A percentile compares a stretch with the other conserved stretches of the same genome.
phyloP scores from a whole-genome alignment of 345 rosid species.

The Acer saccharum region DNA sequence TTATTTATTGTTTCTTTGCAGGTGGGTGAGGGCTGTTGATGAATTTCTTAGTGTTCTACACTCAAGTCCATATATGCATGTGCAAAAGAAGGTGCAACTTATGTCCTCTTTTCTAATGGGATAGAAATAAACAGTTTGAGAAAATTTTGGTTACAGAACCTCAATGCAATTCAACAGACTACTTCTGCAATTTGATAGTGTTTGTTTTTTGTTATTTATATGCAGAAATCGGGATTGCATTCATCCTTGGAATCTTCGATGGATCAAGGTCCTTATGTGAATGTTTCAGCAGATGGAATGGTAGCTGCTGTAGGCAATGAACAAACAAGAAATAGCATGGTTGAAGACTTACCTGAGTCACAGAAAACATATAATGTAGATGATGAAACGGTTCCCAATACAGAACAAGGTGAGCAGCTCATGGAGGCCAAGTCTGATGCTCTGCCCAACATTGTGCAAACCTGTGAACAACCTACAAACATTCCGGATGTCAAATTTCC shows the following conservation, averaged over 20 bases:
- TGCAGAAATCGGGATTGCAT: conserved; percentile 24
- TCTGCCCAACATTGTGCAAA: conserved; percentile 15
- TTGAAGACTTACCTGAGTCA: conserved; percentile 17
- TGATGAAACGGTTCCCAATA: conserved; percentile 17
- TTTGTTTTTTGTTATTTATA: conserved; percentile 31
- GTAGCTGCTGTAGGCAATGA: conserved; percentile 61
- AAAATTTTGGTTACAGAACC: not conserved
- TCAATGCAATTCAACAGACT: not conserved
- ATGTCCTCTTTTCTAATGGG: not conserved
- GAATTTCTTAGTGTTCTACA: conserved; percentile 72
- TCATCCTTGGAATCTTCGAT: conserved; percentile 47
- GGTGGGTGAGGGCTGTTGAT: conserved; percentile 88
- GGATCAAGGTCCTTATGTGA: conserved; percentile 71
- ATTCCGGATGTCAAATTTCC: conserved; percentile 25
- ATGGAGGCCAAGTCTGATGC: conserved; percentile 25
- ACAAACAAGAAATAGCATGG: conserved; percentile 18
- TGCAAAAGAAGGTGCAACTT: conserved; percentile 49
- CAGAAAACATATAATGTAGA: conserved; percentile 6
- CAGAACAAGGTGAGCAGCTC: conserved; percentile 25
- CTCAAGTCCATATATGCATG: conserved; percentile 68
- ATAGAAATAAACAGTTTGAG: not conserved
- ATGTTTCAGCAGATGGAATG: conserved; percentile 63
- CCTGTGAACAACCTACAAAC: conserved; percentile 24
- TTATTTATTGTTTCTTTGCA: conserved; percentile 28
- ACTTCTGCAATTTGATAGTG: not conserved